Evolutionary conservation across 768 basidiomycete species (phyloP).

Genomic region (Boletus pseudo-olivaceus): DNA sequence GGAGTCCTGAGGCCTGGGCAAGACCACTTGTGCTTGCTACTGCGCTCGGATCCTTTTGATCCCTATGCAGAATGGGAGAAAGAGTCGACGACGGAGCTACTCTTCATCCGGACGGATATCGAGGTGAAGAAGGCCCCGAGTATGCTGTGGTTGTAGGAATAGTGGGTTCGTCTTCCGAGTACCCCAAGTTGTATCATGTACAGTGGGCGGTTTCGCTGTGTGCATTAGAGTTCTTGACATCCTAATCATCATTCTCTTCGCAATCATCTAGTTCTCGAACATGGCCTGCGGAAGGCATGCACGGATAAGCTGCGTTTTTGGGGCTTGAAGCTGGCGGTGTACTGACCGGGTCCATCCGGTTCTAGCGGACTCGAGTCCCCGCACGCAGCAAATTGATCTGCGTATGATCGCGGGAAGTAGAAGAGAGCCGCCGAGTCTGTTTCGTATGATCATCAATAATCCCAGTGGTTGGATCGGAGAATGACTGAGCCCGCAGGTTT

Average conservation of each 20-base stretch:
- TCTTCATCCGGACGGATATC: constrained; percentile 19
- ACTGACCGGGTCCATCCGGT: not conserved
- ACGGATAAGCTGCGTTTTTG: not conserved
- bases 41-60: constrained; percentile 30
- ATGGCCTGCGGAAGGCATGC: not conserved
- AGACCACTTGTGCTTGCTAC: constrained; percentile 28
- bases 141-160: constrained; percentile 24
- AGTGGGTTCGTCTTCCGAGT: not conserved
- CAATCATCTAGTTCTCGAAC: not conserved
- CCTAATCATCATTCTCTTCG: not conserved
- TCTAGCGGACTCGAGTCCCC: not conserved
- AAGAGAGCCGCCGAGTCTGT: too few species aligned
- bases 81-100: constrained; percentile 23
- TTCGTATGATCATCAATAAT: too few species aligned
- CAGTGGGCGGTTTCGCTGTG: not conserved
- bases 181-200: not conserved
- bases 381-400: not conserved
- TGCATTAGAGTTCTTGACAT: not conserved
- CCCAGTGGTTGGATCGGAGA: too few species aligned
- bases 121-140: constrained; percentile 16
- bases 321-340: not conserved
- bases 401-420: not conserved
- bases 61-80: constrained; percentile 28
- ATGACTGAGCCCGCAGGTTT: too few species aligned
- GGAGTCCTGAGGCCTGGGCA: constrained; percentile 22